Conservation (phyloP, 495 filamentous ascomycete species). For the Daldinia concentrica region DNA sequence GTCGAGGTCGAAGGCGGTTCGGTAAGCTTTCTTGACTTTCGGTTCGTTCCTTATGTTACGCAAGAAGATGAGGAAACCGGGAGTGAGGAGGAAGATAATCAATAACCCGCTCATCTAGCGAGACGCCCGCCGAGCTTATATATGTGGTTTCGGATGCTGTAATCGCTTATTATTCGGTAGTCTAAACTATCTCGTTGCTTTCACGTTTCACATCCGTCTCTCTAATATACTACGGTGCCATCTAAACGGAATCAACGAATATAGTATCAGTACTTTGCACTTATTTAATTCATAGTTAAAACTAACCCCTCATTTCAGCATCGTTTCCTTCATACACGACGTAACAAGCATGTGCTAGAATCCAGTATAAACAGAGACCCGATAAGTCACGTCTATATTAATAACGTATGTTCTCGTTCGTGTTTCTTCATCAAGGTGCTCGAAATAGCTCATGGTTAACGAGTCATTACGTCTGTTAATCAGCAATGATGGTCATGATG, state of each 20-base stretch:
- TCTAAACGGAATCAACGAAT: not conserved
- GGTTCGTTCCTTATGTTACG: constrained; percentile 59
- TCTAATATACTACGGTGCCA: not conserved
- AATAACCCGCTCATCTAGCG: not conserved
- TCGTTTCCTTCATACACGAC: not conserved
- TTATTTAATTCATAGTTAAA: not conserved
- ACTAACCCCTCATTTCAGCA: not conserved
- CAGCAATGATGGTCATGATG: no score
- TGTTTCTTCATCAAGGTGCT: not conserved
- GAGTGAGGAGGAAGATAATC: constrained; percentile 46
- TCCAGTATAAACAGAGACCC: not conserved
- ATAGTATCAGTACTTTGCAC: not conserved
- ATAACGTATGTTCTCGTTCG: not conserved
- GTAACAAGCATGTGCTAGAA: not conserved
- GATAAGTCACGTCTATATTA: not conserved
- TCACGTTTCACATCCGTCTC: not conserved
- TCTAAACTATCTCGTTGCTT: not conserved
- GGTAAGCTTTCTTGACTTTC: constrained; percentile 58
- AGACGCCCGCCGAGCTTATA: not conserved
- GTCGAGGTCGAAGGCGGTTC: constrained; percentile 73
- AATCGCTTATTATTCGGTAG: not conserved
- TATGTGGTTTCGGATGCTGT: not conserved
- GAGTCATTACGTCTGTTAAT: not conserved
- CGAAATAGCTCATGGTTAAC: not conserved
- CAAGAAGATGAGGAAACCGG: constrained; percentile 51